phyloP scores from a whole-genome alignment of 345 rosid genomes.

The Populus davidiana region DNA sequence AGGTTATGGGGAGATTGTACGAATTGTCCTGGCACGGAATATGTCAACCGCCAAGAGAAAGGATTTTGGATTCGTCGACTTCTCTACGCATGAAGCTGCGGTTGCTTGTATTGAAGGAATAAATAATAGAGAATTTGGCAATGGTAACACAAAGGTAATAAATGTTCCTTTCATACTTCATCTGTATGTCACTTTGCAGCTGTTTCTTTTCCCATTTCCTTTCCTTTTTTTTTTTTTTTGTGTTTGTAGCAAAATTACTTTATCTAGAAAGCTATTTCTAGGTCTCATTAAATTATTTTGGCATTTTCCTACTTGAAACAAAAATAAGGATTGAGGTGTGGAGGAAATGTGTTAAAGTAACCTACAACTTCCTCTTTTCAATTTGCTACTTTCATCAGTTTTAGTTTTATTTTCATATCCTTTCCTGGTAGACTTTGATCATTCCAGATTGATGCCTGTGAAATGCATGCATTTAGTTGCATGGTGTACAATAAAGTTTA shows the following conservation, averaged over 20 bases:
- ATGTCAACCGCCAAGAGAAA: slow-evolving; percentile 65
- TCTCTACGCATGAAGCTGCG: slow-evolving; percentile 55
- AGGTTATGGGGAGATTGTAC: slow-evolving; percentile 44
- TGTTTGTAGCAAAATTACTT: background rate
- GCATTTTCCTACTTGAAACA: background rate
- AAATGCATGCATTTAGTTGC: background rate
- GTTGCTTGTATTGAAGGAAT: slow-evolving; percentile 49
- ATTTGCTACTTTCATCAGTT: background rate
- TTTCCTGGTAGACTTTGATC: background rate
- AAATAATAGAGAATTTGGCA: slow-evolving; percentile 36
- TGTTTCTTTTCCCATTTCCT: background rate
- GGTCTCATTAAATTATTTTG: background rate
- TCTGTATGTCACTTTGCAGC: background rate
- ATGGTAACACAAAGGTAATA: slow-evolving; percentile 46
- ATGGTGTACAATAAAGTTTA: background rate
- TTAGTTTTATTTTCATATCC: background rate
- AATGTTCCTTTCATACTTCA: slow-evolving; percentile 7
- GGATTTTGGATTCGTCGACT: slow-evolving; percentile 62
- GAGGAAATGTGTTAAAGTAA: background rate
- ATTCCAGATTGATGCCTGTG: background rate
- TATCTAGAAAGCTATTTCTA: background rate
- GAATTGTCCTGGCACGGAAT: slow-evolving; percentile 53
- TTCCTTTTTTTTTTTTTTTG: background rate
- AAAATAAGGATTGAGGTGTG: background rate
- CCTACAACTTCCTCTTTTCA: background rate